A percentile compares a stretch with the other conserved stretches of the same genome.
phyloP scores from a whole-genome alignment of 331 rosid species.

The Rosa hybrid region DNA sequence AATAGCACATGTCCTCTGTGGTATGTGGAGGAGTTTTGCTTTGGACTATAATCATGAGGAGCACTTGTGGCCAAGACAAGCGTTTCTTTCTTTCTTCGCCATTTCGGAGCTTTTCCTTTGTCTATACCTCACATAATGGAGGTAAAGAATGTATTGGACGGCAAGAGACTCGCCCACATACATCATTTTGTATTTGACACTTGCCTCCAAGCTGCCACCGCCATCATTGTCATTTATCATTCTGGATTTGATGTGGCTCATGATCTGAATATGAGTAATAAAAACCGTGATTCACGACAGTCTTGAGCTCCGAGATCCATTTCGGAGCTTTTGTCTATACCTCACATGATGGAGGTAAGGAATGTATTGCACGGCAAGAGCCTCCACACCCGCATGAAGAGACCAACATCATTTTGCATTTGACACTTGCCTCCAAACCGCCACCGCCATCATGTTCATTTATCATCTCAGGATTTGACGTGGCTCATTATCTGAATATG shows the following conservation, averaged over 20 bases:
- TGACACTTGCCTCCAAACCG: not conserved
- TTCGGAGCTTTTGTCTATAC: not conserved
- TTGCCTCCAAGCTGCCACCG: not conserved
- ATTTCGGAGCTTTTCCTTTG: not conserved
- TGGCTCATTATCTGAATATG: not conserved
- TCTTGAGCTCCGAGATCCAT: not conserved
- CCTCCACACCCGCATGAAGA: not conserved
- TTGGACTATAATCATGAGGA: not conserved
- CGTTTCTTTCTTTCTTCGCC: not conserved
- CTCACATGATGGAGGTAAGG: not conserved
- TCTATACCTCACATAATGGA: not conserved
- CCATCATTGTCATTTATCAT: not conserved
- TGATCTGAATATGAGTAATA: not conserved
- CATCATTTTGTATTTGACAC: not conserved
- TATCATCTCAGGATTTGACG: not conserved
- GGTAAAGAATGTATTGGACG: slow-evolving; percentile 6
- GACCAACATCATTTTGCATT: not conserved
- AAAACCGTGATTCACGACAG: not conserved
- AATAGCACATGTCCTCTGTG: not conserved
- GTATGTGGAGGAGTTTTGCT: not conserved
- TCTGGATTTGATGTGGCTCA: not conserved
- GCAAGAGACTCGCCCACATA: not conserved
- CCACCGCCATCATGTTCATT: not conserved
- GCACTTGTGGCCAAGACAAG: not conserved
- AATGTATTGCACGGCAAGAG: slow-evolving; percentile 13